Evolutionary conservation across 2,329 filamentous ascomycete genomes (phyloP), one percentile per base, ranked within the genome.

Genomic region (Alternaria dauci): DNA sequence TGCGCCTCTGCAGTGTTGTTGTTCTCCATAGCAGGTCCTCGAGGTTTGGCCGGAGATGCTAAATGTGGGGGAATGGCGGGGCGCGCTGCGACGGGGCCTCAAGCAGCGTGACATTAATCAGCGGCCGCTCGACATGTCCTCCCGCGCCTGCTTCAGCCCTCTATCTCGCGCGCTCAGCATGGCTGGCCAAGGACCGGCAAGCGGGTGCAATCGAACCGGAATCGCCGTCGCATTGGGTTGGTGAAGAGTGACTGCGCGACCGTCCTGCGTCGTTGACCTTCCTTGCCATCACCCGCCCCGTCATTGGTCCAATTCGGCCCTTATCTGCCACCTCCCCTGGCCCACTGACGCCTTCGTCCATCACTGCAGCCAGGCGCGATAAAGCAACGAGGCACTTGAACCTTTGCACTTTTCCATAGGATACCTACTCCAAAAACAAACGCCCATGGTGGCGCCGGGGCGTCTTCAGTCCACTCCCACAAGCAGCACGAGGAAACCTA

Each of bases 31-130:
- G 58, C 63, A 55, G 53, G 39, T 50, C 39, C 47, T 41, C 46
- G 48, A 44, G 68, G 53, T 51, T 51, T 58, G 36, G 26, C 53
- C 53, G 52, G 61, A 61, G 54, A 53, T 51, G 58, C 57, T 57
- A 60, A 53, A 47, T 61, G 66, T 65, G 63, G 69, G 64, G 64
- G 62, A 41, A 51, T 53, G 69, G 66, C 63, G 68, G 71, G 68
- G 61, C 61, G 58, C 60, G 65, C 63, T 59, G 34, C 52, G 59
- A 68, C 59, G 30, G 59, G 59, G 34, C 52, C 53, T 55, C 51
- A 55, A 39, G 50, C 64, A 66, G 63, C 67, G 53, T 52, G 42
- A 52, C 65, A 67, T 71, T 67, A 71, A 70, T 72, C 70, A 68
- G 70, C 70, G 28, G 48, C 60, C 55, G 55, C 62, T 55, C 58